Conservation (phyloP, 805 yeast species). For the Cyberlindnera euphorbiiphila region DNA sequence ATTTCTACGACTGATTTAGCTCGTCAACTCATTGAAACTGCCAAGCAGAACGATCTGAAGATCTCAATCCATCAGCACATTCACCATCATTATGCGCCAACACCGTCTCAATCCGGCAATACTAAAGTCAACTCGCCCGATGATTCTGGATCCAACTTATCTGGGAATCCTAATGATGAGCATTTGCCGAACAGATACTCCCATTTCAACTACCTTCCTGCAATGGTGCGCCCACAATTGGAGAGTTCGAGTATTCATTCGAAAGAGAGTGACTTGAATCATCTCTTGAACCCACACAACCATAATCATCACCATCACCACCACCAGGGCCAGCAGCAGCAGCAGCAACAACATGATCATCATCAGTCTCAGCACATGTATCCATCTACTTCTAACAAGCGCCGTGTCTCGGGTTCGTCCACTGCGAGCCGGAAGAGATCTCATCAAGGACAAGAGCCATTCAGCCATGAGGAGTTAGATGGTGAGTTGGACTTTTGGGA, state of each 20-base stretch:
- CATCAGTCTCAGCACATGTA: constrained; percentile 3
- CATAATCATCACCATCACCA: constrained; percentile 4
- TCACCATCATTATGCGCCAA: constrained; percentile 62
- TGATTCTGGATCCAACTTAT: constrained; percentile 23
- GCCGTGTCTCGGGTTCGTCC: constrained; percentile 21
- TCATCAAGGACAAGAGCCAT: constrained; percentile 17
- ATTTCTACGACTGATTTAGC: constrained; percentile 53
- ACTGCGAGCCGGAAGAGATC: constrained; percentile 17
- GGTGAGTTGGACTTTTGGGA: constrained; percentile 74
- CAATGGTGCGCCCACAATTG: constrained; percentile 68
- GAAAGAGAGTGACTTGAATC: constrained; percentile 41
- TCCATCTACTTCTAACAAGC: constrained; percentile 9
- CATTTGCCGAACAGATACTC: constrained; percentile 49
- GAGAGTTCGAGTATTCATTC: constrained; percentile 47
- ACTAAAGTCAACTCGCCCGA: constrained; percentile 22
- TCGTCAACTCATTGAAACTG: constrained; percentile 54
- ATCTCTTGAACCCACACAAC: constrained; percentile 38
- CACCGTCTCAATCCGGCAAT: constrained; percentile 29
- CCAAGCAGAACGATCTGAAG: constrained; percentile 51
- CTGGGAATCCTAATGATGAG: constrained; percentile 20
- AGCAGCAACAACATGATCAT: constrained; percentile 9
- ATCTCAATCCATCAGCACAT: constrained; percentile 82
- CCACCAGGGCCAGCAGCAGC: constrained; percentile 11
- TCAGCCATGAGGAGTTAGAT: constrained; percentile 44
- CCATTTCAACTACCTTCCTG: constrained; percentile 74